Conservation (phyloP, 192 early-diverging fungal species). For the Backusella macrospora region DNA sequence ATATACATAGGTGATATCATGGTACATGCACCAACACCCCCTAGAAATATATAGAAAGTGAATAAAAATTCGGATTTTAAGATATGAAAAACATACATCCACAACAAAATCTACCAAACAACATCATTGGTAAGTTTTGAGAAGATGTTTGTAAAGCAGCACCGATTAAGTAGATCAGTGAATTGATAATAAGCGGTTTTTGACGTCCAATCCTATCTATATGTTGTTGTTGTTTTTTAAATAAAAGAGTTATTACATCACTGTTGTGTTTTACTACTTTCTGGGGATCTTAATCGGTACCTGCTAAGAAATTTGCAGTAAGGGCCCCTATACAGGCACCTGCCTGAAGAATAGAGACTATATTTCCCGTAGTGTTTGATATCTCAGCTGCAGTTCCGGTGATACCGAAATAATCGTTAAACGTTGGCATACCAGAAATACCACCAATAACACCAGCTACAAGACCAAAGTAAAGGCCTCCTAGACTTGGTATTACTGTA, state of each 20-base stretch:
- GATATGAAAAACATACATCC: neutral
- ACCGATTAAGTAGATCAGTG: conserved; percentile 8
- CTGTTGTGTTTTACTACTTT: neutral
- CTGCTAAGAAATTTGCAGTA: conserved; percentile 8
- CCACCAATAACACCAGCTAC: conserved; percentile 12
- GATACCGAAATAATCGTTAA: conserved; percentile 13
- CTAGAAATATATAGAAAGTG: neutral
- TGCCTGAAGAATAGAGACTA: conserved; percentile 15
- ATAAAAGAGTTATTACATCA: neutral
- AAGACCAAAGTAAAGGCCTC: neutral
- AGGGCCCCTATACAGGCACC: conserved; percentile 14
- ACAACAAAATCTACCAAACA: conserved; percentile 9
- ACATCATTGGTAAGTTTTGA: conserved; percentile 10
- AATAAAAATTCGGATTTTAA: neutral
- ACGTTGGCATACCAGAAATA: conserved; percentile 1
- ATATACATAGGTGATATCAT: conserved; percentile 15
- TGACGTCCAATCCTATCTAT: conserved; percentile 20
- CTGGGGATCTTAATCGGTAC: neutral
- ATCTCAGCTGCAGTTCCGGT: neutral
- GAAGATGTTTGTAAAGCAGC: conserved; percentile 2
- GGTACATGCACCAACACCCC: conserved; percentile 15
- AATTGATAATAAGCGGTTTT: neutral
- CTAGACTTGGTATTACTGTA: conserved; percentile 14
- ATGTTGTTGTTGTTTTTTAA: neutral
- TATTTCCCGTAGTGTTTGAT: conserved; percentile 8